A percentile compares a stretch with the other conserved stretches of the same genome.
phyloP scores from a whole-genome alignment of 2,329 filamentous ascomycete species.

The Aureobasidium sp. region DNA sequence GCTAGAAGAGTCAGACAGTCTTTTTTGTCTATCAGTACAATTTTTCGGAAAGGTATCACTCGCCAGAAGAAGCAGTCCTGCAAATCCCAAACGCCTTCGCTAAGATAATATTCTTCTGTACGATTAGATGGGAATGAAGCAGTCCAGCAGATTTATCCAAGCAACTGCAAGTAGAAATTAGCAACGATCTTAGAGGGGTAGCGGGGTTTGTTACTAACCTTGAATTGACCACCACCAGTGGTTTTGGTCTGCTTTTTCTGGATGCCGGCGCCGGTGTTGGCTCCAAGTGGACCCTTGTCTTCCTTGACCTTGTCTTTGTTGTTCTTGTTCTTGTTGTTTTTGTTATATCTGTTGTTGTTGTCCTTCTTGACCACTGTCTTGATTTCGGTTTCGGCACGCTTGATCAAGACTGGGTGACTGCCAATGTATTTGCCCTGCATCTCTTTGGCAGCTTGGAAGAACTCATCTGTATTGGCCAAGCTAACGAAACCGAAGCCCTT shows the following conservation, averaged over 20 bases:
- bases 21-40: neutral
- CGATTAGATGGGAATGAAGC: neutral
- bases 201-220: constrained; percentile 8
- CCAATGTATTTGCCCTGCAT: constrained; percentile 99
- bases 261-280: constrained; percentile 33
- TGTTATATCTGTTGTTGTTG: constrained; percentile 46
- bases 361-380: constrained; percentile 59
- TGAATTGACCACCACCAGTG: constrained; percentile 14
- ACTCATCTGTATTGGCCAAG: constrained; percentile 91
- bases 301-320: constrained; percentile 41
- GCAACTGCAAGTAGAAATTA: constrained; percentile 4
- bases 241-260: constrained; percentile 32
- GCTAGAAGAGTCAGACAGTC: neutral
- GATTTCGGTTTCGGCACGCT: constrained; percentile 87
- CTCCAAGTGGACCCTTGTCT: constrained; percentile 34
- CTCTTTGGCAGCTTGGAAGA: constrained; percentile 91
- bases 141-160: constrained; percentile 1
- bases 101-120: neutral
- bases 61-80: constrained; percentile 3
- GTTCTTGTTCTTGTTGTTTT: constrained; percentile 30
- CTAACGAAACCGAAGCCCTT: constrained; percentile 96
- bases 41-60: neutral
- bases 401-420: constrained; percentile 73
- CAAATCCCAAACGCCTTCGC: constrained; percentile 1
- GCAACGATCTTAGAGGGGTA: neutral